A percentile compares a stretch with the other conserved stretches of the same genome.
Evolutionary conservation across 2,329 filamentous ascomycete genomes (phyloP).

Genomic region (Aspergillus costaricaensis): DNA sequence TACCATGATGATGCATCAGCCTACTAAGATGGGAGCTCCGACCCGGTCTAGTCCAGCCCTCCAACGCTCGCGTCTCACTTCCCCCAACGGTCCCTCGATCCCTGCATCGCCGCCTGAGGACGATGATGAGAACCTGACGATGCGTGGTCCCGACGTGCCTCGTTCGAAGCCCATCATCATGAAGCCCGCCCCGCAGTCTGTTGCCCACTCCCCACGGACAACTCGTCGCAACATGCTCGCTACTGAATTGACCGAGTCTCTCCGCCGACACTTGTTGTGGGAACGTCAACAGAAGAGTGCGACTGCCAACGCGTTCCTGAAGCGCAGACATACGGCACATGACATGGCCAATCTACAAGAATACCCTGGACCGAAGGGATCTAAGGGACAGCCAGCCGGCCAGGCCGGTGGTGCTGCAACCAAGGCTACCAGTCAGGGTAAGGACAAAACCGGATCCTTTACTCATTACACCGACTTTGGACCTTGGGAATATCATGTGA

Average conservation of each 20-base stretch:
- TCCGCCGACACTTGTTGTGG: conserved; percentile 88
- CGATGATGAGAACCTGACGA: conserved; percentile 63
- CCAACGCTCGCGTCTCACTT: conserved; percentile 61
- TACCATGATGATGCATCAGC: conserved; percentile 83
- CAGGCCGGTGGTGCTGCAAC: conserved; percentile 22
- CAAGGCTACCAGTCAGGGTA: conserved; percentile 48
- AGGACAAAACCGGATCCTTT: conserved; percentile 72
- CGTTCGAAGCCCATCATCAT: conserved; percentile 80
- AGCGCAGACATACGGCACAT: conserved; percentile 85
- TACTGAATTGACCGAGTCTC: conserved; percentile 88
- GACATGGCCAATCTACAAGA: conserved; percentile 87
- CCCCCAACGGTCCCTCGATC: conserved; percentile 67
- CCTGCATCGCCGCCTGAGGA: conserved; percentile 61
- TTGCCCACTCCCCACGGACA: conserved; percentile 84
- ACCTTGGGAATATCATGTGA: conserved; percentile 79
- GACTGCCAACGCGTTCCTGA: conserved; percentile 82
- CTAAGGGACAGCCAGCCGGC: conserved; percentile 33
- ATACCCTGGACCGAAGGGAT: conserved; percentile 67
- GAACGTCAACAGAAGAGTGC: conserved; percentile 93
- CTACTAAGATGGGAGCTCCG: conserved; percentile 69
- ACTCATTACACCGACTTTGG: conserved; percentile 85
- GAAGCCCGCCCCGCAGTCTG: conserved; percentile 67
- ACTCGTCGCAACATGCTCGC: conserved; percentile 94
- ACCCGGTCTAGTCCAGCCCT: conserved; percentile 47
- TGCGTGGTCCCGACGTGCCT: conserved; percentile 63